A percentile compares a stretch with the other conserved stretches of the same genome.
phyloP scores from a whole-genome alignment of 73 alveolate genomes.

The Paramecium sexaurelia region DNA sequence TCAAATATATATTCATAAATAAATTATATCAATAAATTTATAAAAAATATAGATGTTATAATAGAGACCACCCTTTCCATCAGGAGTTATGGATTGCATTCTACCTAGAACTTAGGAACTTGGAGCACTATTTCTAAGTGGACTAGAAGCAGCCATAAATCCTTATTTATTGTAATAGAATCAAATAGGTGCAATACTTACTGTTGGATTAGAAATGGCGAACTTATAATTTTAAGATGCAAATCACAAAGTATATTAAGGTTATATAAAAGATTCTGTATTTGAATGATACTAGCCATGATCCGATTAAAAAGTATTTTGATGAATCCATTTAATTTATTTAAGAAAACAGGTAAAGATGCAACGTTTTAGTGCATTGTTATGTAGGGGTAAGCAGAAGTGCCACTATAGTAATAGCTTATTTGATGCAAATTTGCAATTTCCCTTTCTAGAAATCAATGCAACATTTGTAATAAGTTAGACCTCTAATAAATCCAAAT shows the following conservation, averaged over 20 bases:
- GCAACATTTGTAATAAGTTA: not conserved
- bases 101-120: not conserved
- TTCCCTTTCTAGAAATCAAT: not conserved
- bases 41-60: slow-evolving; percentile 24
- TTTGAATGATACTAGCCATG: slow-evolving; percentile 33
- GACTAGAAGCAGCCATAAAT: slow-evolving; percentile 40
- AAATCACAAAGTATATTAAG: not conserved
- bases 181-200: slow-evolving; percentile 39
- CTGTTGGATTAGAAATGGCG: slow-evolving; percentile 54
- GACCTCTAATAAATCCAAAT: slow-evolving; percentile 56
- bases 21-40: slow-evolving; percentile 26
- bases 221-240: not conserved
- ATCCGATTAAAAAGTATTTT: slow-evolving; percentile 16
- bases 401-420: slow-evolving; percentile 89
- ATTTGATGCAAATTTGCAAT: slow-evolving; percentile 75
- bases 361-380: slow-evolving; percentile 86
- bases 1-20: not conserved
- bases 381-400: slow-evolving; percentile 91
- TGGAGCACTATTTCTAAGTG: slow-evolving; percentile 38
- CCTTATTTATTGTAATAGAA: slow-evolving; percentile 10
- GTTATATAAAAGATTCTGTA: not conserved
- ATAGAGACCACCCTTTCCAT: slow-evolving; percentile 55
- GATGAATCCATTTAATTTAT: slow-evolving; percentile 31
- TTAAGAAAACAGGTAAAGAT: slow-evolving; percentile 61
- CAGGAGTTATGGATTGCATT: slow-evolving; percentile 56